Percentiles rank a stretch among this genome's conserved stretches.
These are phyloP conservation scores for Neonothopanus nambi DNA, from an alignment of 1,284 basidiomycete genomes.

Conservation along the genomic window DNA sequence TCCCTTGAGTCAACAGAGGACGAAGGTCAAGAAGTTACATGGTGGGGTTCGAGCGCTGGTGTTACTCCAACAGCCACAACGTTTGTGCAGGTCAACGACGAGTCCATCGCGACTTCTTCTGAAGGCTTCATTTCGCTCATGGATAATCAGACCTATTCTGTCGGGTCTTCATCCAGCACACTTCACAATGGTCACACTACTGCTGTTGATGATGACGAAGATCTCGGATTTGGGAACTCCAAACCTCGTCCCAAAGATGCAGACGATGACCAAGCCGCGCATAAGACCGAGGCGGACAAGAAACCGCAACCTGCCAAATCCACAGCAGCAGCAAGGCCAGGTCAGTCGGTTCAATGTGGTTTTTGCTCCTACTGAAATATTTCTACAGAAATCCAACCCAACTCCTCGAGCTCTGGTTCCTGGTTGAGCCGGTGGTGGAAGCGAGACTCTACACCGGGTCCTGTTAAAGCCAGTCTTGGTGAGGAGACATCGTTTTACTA, in stretches of 20 bases:
- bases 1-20: conserved; percentile 35
- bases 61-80: conserved; percentile 70
- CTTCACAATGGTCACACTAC: conserved; percentile 24
- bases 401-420: conserved; percentile 43
- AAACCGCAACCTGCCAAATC: conserved; percentile 15
- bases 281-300: conserved; percentile 21
- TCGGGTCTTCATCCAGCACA: conserved; percentile 36
- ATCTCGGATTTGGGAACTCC: conserved; percentile 89
- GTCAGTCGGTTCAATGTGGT: conserved; percentile 28
- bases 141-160: conserved; percentile 58
- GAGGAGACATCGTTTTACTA: conserved; percentile 92
- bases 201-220: conserved; percentile 71
- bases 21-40: conserved; percentile 43
- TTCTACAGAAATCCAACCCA: conserved; percentile 31
- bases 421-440: conserved; percentile 86
- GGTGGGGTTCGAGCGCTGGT: conserved; percentile 67
- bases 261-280: conserved; percentile 24
- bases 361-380: conserved; percentile 4
- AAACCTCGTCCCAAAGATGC: conserved; percentile 40
- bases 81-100: conserved; percentile 54
- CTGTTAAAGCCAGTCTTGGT: conserved; percentile 90
- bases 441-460: conserved; percentile 55
- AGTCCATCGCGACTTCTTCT: conserved; percentile 39
- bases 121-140: conserved; percentile 86
- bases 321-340: conserved; percentile 34